Percentiles rank a stretch among this genome's conserved stretches.
Evolutionary conservation across 257 asterid genomes (phyloP).

Genomic region (Lycium ferocissimum): DNA sequence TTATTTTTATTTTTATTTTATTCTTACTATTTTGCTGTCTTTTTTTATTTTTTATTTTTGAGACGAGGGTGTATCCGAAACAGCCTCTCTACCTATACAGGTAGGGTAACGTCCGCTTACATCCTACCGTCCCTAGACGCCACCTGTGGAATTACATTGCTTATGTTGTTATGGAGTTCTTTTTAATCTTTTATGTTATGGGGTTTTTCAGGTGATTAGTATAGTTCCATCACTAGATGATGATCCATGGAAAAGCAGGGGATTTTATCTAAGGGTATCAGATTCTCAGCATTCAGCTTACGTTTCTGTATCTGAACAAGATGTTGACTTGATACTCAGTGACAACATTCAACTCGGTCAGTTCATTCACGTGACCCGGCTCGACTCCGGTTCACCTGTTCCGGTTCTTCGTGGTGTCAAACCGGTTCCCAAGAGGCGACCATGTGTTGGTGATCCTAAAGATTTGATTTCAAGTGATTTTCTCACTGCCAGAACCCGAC

Average conservation of each 20-base stretch:
- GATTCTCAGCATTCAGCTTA: constrained; percentile 96
- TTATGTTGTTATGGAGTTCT: neutral
- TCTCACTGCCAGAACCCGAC: constrained; percentile 55
- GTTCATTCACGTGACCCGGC: constrained; percentile 73
- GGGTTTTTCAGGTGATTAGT: constrained; percentile 64
- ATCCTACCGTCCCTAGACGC: no score
- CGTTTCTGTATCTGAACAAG: constrained; percentile 78
- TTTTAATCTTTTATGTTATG: neutral
- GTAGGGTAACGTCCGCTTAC: no score
- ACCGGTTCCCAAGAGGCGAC: constrained; percentile 74
- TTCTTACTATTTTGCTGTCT: no score
- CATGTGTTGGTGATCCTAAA: constrained; percentile 81
- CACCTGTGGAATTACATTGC: no score
- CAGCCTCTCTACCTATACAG: no score
- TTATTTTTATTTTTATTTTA: no score
- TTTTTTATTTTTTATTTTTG: no score
- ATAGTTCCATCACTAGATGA: constrained; percentile 88
- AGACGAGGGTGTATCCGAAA: no score
- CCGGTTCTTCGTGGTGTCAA: constrained; percentile 83
- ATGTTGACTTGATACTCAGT: constrained; percentile 72
- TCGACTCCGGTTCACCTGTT: constrained; percentile 83
- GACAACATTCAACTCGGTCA: constrained; percentile 91
- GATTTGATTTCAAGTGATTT: constrained; percentile 90
- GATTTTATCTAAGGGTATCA: constrained; percentile 85
- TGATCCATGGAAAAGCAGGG: constrained; percentile 96